Conservation (phyloP, 139 green algal genomes). For the Micractinium conductrix region DNA sequence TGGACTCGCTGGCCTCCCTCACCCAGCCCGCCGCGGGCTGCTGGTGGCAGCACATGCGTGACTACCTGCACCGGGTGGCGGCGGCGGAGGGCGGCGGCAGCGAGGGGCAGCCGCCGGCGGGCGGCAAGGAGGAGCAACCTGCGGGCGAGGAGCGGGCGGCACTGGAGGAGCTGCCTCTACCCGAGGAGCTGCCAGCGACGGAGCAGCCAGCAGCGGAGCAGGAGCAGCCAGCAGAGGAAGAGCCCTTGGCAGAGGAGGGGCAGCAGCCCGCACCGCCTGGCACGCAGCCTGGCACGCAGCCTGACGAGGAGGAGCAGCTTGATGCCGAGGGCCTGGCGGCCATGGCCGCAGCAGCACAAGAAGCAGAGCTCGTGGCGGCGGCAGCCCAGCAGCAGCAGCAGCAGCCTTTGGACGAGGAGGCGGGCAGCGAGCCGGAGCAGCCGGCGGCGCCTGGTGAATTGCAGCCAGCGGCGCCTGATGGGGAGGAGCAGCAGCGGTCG, state of each 20-base stretch:
- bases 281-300: too few relatives aligned
- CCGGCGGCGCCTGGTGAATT: background rate
- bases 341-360: too few relatives aligned
- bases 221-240: background rate
- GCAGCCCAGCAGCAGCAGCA: background rate
- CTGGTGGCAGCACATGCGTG: constrained; percentile 34
- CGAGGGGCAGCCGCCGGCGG: background rate
- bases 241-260: background rate
- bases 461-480: background rate
- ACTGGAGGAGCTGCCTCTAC: background rate
- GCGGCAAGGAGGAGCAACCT: background rate
- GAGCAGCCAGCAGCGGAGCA: constrained; percentile 1
- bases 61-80: constrained; percentile 22
- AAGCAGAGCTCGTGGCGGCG: too few relatives aligned
- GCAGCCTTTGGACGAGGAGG: too few relatives aligned
- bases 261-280: too few relatives aligned
- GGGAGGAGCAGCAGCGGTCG: too few relatives aligned
- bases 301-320: background rate
- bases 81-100: background rate
- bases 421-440: background rate
- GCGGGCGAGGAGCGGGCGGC: constrained; percentile 7
- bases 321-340: too few relatives aligned
- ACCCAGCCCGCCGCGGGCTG: constrained; percentile 18
- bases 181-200: background rate
- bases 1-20: background rate